Base-by-base conservation (phyloP, 108 stramenopile species). In the Cyclotella baltica region DNA sequence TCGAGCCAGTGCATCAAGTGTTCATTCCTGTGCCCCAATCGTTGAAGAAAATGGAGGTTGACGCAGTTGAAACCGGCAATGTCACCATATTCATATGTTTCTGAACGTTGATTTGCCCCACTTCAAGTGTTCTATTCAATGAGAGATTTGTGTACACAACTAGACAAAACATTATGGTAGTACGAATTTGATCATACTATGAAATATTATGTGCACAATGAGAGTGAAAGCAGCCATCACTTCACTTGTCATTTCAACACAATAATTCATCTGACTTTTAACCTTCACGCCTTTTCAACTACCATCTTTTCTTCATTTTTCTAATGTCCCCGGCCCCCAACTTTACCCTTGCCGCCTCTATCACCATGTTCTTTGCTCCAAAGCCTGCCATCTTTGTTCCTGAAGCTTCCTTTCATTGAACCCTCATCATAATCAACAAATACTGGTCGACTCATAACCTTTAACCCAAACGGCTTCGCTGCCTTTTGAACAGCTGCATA, bases 371-470 rank as follows among this genome's bases (percentile, higher is more conserved):
- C 85, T 59, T 88, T 89, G 28, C 62, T 86, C 89, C 89, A 93
- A 28, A 91, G 70, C 30, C 80, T 84, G 31, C 93, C 91, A 35
- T 89, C 86, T 19, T 69, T 83, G 20, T 82, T 78, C 19, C 89
- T 73, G 62, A 78, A 95, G 25, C 86, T 87, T 40, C 89, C 89
- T 66, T 90, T 91, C 77, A 92, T 90, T 4, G 82, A 62, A 31
- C 93, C 93, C 53, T 89, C 89, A 69, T 92, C 93, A 68, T 91
- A 95, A 72, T 95, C 93, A 50, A 92, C 72, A 46, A 85, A 85
- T 22, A 86, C 78, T 0, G 83, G 81, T 25, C 93, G 79, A 13
- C 88, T 87, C 40, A 64, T 51, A 6, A 95, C 81, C 13, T 36
- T 25, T 28, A 95, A 28, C 3, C 80, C 83, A 61, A 65, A 80